Conservation (phyloP, 192 early-diverging fungal species). For the Coemansia sp. region DNA sequence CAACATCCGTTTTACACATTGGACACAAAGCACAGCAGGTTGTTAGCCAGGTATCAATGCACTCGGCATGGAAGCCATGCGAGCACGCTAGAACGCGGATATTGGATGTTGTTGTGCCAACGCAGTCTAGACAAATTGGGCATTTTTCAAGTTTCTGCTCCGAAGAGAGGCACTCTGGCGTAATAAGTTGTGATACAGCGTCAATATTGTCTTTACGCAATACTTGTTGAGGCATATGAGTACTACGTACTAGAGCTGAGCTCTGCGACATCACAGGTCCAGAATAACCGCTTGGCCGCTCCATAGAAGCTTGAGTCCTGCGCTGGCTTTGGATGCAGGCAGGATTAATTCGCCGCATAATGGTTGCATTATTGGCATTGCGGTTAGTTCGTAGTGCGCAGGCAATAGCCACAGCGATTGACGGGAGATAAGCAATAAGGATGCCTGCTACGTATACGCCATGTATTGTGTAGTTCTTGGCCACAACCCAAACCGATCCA, state of each 20-base stretch:
- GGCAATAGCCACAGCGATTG: neutral
- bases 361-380: neutral
- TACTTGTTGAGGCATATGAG: neutral
- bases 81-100: constrained; percentile 31
- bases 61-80: constrained; percentile 44
- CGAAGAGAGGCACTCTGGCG: neutral
- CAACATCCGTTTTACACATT: constrained; percentile 33
- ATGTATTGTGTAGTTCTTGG: neutral
- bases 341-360: neutral
- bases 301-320: neutral
- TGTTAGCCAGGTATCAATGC: constrained; percentile 54
- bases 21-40: constrained; percentile 35
- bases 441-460: neutral
- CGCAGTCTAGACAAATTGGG: constrained; percentile 34
- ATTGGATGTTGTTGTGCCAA: constrained; percentile 1
- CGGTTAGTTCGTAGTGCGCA: neutral
- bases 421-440: neutral
- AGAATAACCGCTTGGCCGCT: neutral
- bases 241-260: neutral
- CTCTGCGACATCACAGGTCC: neutral
- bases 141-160: constrained; percentile 11
- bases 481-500: neutral
- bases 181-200: constrained; percentile 17
- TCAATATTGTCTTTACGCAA: constrained; percentile 8
- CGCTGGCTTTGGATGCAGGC: neutral